A percentile compares a stretch with the other conserved stretches of the same genome.
These are phyloP conservation scores for Juglanconis juglandina DNA, from an alignment of 2,329 filamentous ascomycete genomes.

Conservation along the genomic window DNA sequence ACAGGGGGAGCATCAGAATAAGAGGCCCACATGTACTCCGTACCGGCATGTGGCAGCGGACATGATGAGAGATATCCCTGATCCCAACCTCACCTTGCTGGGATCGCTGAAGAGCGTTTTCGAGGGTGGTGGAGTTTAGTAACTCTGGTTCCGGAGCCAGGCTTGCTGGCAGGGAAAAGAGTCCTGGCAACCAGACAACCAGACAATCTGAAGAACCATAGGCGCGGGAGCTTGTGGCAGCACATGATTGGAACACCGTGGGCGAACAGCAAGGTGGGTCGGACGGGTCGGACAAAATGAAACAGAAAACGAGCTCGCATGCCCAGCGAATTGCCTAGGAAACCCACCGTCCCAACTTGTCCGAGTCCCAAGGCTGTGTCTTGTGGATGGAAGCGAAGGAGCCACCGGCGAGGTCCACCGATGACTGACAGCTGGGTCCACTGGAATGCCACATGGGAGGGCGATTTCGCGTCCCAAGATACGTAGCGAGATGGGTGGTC, in stretches of 20 bases:
- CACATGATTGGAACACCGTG: slow-evolving; percentile 22
- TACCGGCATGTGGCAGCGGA: slow-evolving; percentile 9
- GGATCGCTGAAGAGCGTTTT: slow-evolving; percentile 7
- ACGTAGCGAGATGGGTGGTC: not conserved
- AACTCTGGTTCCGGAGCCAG: not conserved
- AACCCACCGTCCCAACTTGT: slow-evolving; percentile 6
- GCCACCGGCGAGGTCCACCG: not conserved
- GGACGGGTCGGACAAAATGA: not conserved
- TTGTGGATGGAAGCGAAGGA: not conserved
- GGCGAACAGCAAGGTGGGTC: slow-evolving; percentile 16
- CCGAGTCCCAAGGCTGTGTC: slow-evolving; percentile 21
- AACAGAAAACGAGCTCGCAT: not conserved
- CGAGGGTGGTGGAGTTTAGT: slow-evolving; percentile 1
- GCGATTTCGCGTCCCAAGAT: not conserved
- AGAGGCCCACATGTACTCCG: not conserved
- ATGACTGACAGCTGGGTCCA: not conserved
- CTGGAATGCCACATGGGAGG: not conserved
- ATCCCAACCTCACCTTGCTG: slow-evolving; percentile 1
- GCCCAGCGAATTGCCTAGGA: not conserved
- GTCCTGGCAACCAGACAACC: not conserved
- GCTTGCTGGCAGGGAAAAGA: not conserved
- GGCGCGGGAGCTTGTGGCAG: slow-evolving; percentile 19
- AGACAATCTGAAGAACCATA: not conserved
- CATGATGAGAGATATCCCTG: slow-evolving; percentile 1
- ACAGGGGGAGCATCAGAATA: slow-evolving; percentile 7